Conservation (phyloP, 129 eudicot genomes). For the Flaveria linearis region DNA sequence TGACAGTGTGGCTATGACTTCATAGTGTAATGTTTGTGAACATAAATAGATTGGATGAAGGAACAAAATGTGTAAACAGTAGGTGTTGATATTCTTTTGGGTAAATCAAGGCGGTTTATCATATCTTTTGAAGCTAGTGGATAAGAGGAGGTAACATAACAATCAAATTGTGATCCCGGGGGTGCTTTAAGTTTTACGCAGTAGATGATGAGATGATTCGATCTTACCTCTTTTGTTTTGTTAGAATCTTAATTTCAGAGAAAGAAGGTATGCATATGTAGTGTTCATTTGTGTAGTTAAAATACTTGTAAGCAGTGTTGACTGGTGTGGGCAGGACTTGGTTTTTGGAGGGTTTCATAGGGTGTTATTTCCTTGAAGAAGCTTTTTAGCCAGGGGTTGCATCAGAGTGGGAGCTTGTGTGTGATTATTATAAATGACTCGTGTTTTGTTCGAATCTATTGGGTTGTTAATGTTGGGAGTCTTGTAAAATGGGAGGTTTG, state of each 20-base stretch:
- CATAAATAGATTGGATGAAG: conserved; percentile 15
- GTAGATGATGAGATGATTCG: neutral
- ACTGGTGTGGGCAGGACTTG: too few relatives aligned
- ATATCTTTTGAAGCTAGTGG: neutral
- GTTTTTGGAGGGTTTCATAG: too few relatives aligned
- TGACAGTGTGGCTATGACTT: neutral
- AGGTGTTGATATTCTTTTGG: neutral
- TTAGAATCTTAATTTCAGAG: neutral
- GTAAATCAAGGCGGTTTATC: neutral
- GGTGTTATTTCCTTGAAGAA: too few relatives aligned
- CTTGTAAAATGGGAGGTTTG: too few relatives aligned
- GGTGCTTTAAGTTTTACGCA: neutral
- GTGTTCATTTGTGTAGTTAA: too few relatives aligned
- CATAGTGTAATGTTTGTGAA: conserved; percentile 11
- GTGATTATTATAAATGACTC: too few relatives aligned
- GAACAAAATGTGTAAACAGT: neutral
- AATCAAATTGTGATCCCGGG: neutral
- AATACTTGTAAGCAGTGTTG: too few relatives aligned
- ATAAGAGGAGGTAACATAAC: neutral
- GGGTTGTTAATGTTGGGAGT: too few relatives aligned
- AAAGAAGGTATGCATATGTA: neutral
- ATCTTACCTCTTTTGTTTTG: neutral
- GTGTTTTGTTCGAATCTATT: too few relatives aligned
- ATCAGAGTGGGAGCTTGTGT: too few relatives aligned
- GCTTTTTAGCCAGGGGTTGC: too few relatives aligned